Evolutionary conservation across 768 basidiomycete species (phyloP).

Genomic region (Kwoniella mangroviensis): DNA sequence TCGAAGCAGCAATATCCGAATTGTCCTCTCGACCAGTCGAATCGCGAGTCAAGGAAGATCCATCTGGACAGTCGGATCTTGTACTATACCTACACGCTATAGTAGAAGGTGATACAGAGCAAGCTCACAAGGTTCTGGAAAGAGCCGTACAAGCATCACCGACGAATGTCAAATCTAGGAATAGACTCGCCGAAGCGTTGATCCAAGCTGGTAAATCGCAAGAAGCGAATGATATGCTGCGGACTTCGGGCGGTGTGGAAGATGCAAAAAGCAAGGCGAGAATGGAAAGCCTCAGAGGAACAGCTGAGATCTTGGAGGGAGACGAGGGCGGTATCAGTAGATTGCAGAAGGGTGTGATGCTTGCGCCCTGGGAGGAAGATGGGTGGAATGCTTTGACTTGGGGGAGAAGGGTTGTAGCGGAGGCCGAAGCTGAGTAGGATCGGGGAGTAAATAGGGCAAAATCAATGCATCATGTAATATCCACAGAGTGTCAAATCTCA

Average conservation of each 20-base stretch:
- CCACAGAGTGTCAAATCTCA: too few relatives aligned
- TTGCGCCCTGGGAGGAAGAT: constrained; percentile 45
- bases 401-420: constrained; percentile 28
- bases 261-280: constrained; percentile 15
- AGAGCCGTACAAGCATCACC: constrained; percentile 23
- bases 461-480: neutral
- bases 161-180: constrained; percentile 18
- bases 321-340: constrained; percentile 36
- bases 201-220: constrained; percentile 27
- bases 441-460: neutral
- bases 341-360: constrained; percentile 40
- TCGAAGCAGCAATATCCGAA: constrained; percentile 86
- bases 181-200: constrained; percentile 36
- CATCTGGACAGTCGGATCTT: constrained; percentile 70
- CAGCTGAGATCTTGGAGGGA: constrained; percentile 30
- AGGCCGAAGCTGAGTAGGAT: constrained; percentile 19
- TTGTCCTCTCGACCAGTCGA: constrained; percentile 72
- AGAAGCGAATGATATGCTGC: constrained; percentile 24
- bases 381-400: constrained; percentile 42
- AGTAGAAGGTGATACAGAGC: constrained; percentile 20
- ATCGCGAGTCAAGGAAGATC: constrained; percentile 70
- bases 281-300: constrained; percentile 24
- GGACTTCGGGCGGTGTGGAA: neutral
- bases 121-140: constrained; percentile 31
- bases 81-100: constrained; percentile 75